Base-by-base conservation (phyloP, 805 yeast genomes). In the Kregervanrija delftensis region DNA sequence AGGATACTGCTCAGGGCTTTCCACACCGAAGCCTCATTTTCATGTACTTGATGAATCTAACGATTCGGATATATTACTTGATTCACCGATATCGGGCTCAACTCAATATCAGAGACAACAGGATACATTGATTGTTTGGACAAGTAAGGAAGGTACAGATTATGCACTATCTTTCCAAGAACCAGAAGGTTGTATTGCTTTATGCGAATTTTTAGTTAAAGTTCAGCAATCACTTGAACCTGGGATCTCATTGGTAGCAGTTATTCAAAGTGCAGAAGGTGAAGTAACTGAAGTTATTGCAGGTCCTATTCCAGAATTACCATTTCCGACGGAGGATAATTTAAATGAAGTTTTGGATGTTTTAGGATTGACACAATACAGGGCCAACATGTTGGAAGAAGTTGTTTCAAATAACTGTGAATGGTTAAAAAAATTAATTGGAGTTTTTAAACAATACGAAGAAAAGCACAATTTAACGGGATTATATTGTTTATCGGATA, bases 61-160 rank as follows among this genome's bases (percentile, higher is more conserved):
- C 47, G 68, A 78, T 5, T 66, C 71, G 2, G 79, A 81, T 30
- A 66, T 78, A 10, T 66, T 91, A 16, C 65, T 91, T 35, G 74
- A 76, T 55, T 77, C 90, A 4, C 71, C 63, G 47, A 69, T 91
- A n/a, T 81, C 77, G 54, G 95, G 95, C 0, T 65, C 76, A 30
- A 82, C 81, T 3, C 95, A 86, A 53, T 91, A 86, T 60, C 97
- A 91, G 60, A 76, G 95, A 57, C 98, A 93, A 58, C 96, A 89
- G 58, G 97, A 89, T 47, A 89, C 97, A 0, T 68, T 91, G 40
- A 87, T 91, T 9, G 96, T 91, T 15, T 91, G 98, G 98, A 85
- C 95, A 9, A 96, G 87, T 57, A 56, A 66, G 2, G 72, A 74
- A 14, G 79, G 83, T 8, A 74, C 73, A 43, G 95, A 88, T 61